Conservation (phyloP, 164 flowering plant species). For the Sextonia rubra region DNA sequence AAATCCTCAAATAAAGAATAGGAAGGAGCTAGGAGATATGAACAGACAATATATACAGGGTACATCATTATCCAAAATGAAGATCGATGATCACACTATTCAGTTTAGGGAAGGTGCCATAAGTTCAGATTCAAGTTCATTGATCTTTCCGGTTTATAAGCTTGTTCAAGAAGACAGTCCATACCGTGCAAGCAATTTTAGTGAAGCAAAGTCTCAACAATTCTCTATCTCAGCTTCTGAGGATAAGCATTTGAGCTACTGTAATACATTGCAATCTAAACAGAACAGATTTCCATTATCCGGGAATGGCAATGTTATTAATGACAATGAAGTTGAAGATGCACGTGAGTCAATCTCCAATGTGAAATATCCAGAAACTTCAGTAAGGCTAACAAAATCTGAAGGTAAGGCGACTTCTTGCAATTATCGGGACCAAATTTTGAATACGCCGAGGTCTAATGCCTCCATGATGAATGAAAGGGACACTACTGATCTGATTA, state of each 20-base stretch:
- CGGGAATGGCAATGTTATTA: slow-evolving; percentile 18
- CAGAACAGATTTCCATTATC: slow-evolving; percentile 3
- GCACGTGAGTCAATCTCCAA: slow-evolving; percentile 12
- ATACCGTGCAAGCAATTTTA: slow-evolving; percentile 6
- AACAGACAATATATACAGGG: slow-evolving; percentile 6
- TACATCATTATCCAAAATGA: slow-evolving; percentile 9
- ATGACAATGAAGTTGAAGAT: slow-evolving; percentile 27
- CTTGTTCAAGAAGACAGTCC: slow-evolving; percentile 21
- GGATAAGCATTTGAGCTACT: slow-evolving; percentile 9
- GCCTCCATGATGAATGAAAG: slow-evolving; percentile 29
- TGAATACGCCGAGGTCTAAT: slow-evolving; percentile 27
- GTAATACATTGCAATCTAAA: slow-evolving; percentile 7
- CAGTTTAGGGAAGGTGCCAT: slow-evolving; percentile 2
- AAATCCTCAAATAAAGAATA: slow-evolving; percentile 2
- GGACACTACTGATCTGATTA: slow-evolving; percentile 13
- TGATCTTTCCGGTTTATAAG: slow-evolving; percentile 12
- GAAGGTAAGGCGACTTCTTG: slow-evolving; percentile 27
- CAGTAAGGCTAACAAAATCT: slow-evolving; percentile 18
- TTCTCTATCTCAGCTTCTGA: neutral
- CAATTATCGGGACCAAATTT: slow-evolving; percentile 20
- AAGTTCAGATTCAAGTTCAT: slow-evolving; percentile 1
- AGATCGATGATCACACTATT: slow-evolving; percentile 5
- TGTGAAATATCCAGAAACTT: slow-evolving; percentile 19
- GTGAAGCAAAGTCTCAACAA: neutral
- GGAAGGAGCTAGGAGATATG: slow-evolving; percentile 4